Evolutionary conservation across 2,329 filamentous ascomycete species (phyloP), one percentile per base, ranked within the genome.

Genomic region (Teratosphaeria nubilosa): DNA sequence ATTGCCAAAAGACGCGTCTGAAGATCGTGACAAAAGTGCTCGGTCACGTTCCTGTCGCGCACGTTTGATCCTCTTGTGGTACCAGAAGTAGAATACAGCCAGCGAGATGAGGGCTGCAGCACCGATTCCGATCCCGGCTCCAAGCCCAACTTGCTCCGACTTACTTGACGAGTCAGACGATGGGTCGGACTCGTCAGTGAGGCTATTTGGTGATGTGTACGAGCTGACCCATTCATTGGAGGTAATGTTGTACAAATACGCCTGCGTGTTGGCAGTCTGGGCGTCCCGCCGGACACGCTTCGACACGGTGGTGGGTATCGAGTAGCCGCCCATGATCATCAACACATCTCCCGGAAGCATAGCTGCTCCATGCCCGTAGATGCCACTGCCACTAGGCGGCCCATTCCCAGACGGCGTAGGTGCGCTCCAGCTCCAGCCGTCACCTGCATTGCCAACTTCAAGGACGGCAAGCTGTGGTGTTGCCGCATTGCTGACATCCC

Each of bases 381-480:
- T 72, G 1, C 82, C 82, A 7, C 72, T 71, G 9, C 74, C 76
- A 32, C 69, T 62, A 2, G 72, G 63, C 24, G 78, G 69, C 1
- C 76, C 78, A 50, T 66, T 64, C 9, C 74, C 74, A 0, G 75
- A 67, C 0, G 88, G 88, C 0, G 87, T 75, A 1, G 75, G 77
- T 5, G 16, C 34, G 22, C 27, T 55, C 88, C 89, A 94, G 61
- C 78, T 74, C 89, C 89, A 92, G 32, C 82, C 78, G 31, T 75
- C 76, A 56, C 68, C 64, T 13, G 77, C 77, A 9, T 86, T 87
- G 6, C 86, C 89, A 58, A 96, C 78, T 59, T 89, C 78, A 2
- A 97, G 76, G 2, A 96, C 74, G 0, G 84, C 88, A 27, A 97
- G 77, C 69, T 96, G 90, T 1, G 94, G 94, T 31, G 85, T 78